A percentile compares a stretch with the other conserved stretches of the same genome.
Evolutionary conservation across 768 basidiomycete species (phyloP).

Genomic region (Termitomyces sp.): DNA sequence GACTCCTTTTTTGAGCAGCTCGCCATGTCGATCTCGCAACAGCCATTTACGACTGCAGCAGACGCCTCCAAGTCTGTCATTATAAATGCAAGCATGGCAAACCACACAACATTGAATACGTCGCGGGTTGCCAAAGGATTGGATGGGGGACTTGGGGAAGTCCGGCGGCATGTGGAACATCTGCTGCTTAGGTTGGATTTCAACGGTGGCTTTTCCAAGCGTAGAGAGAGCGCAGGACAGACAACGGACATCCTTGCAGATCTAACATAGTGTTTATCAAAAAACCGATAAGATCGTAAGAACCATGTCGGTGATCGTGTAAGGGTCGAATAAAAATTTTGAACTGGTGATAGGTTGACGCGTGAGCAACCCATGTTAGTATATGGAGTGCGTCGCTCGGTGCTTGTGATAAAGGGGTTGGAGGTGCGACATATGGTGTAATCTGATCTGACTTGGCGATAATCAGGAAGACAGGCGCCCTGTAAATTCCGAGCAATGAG

Average conservation of each 20-base stretch:
- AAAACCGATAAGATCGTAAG: constrained; percentile 16
- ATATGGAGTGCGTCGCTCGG: constrained; percentile 6
- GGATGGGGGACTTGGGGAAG: constrained; percentile 60
- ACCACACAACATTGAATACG: constrained; percentile 52
- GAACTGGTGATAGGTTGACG: constrained; percentile 1
- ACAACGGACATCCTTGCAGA: constrained; percentile 39
- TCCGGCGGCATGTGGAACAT: constrained; percentile 79
- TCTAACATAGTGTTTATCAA: constrained; percentile 6
- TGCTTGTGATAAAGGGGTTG: constrained; percentile 12
- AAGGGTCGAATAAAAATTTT: constrained; percentile 12
- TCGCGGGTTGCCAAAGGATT: constrained; percentile 48
- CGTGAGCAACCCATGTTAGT: constrained; percentile 5
- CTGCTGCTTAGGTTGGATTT: constrained; percentile 82
- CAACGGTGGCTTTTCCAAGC: constrained; percentile 71
- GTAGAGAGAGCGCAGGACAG: constrained; percentile 26
- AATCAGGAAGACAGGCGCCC: constrained; percentile 26
- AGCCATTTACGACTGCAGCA: constrained; percentile 57
- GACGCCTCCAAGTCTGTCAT: constrained; percentile 74
- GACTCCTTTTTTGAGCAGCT: constrained; percentile 82
- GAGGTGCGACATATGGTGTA: constrained; percentile 17
- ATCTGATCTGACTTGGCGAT: constrained; percentile 20
- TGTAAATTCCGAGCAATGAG: constrained; percentile 34
- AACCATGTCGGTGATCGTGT: constrained; percentile 2
- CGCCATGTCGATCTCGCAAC: constrained; percentile 72
- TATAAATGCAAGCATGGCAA: constrained; percentile 55